Conservation (phyloP, 2,329 filamentous ascomycete species). For the Emericellopsis cladophorae region DNA sequence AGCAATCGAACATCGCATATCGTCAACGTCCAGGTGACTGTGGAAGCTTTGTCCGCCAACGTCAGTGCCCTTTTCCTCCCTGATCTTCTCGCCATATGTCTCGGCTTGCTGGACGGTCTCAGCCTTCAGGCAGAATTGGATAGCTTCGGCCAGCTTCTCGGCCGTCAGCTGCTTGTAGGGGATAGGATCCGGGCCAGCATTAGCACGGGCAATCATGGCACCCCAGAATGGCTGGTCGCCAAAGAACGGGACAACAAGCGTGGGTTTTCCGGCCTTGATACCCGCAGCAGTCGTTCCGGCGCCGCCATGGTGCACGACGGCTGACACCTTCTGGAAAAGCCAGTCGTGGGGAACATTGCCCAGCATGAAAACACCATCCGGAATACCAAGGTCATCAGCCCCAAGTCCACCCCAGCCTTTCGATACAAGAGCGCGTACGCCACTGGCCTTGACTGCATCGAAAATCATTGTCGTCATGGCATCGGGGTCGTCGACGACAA, state of each 20-base stretch:
- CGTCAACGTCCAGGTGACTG: conserved; percentile 51
- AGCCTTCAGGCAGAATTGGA: conserved; percentile 45
- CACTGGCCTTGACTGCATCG: conserved; percentile 51
- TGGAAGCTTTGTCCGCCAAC: conserved; percentile 58
- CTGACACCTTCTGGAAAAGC: conserved; percentile 71
- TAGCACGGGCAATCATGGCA: conserved; percentile 58
- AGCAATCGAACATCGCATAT: conserved; percentile 56
- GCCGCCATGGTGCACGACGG: conserved; percentile 78
- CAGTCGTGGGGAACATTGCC: conserved; percentile 83
- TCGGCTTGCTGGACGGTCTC: conserved; percentile 43
- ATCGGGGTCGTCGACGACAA: conserved; percentile 66
- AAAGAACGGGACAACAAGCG: conserved; percentile 77
- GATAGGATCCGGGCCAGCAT: conserved; percentile 59
- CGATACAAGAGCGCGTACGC: conserved; percentile 68
- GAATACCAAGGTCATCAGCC: conserved; percentile 55
- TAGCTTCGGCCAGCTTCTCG: conserved; percentile 52
- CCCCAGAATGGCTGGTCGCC: conserved; percentile 81
- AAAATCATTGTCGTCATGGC: conserved; percentile 61
- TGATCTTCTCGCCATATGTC: conserved; percentile 51
- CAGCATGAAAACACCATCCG: conserved; percentile 69
- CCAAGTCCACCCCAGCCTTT: conserved; percentile 84
- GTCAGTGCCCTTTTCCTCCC: conserved; percentile 51
- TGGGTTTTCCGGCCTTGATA: conserved; percentile 69
- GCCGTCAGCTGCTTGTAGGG: conserved; percentile 55
- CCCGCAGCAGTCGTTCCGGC: conserved; percentile 81